phyloP scores from a whole-genome alignment of 164 flowering plant genomes.

The Macadamia integrifolia region DNA sequence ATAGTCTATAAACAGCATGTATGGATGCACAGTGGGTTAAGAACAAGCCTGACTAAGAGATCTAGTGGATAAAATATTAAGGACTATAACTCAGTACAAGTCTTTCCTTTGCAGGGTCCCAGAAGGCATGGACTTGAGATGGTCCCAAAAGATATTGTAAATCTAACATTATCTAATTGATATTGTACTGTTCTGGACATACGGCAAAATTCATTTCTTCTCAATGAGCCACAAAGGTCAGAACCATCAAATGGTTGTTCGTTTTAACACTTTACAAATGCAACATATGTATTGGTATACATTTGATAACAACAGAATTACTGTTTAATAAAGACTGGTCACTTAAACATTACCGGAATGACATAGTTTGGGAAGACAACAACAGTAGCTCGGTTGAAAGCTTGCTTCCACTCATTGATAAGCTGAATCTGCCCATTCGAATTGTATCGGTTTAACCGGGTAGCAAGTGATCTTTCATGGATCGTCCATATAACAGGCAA shows the following conservation, averaged over 20 bases:
- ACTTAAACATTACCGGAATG: slow-evolving; percentile 59
- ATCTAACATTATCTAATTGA: not conserved
- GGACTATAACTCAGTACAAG: too few relatives aligned
- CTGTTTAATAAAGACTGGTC: not conserved
- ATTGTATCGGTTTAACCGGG: slow-evolving; percentile 46
- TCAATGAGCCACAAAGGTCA: not conserved
- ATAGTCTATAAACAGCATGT: not conserved
- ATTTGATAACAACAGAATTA: not conserved
- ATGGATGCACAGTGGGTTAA: not conserved
- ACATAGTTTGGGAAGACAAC: slow-evolving; percentile 79
- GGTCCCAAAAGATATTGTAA: not conserved
- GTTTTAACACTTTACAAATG: not conserved
- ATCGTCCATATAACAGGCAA: slow-evolving; percentile 85
- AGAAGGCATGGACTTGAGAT: too few relatives aligned
- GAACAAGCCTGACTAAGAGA: not conserved
- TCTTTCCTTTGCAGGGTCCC: too few relatives aligned
- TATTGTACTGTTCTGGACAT: not conserved
- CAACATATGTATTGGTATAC: not conserved
- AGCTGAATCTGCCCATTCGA: slow-evolving; percentile 56
- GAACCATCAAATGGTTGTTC: not conserved
- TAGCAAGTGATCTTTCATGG: slow-evolving; percentile 63
- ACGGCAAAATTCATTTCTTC: not conserved
- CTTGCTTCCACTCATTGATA: slow-evolving; percentile 70
- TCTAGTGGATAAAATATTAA: not conserved
- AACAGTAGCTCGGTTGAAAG: slow-evolving; percentile 74